Evolutionary conservation across 2,329 filamentous ascomycete species (phyloP), one percentile per base, ranked within the genome.

Genomic region (Fusarium azukiicola): DNA sequence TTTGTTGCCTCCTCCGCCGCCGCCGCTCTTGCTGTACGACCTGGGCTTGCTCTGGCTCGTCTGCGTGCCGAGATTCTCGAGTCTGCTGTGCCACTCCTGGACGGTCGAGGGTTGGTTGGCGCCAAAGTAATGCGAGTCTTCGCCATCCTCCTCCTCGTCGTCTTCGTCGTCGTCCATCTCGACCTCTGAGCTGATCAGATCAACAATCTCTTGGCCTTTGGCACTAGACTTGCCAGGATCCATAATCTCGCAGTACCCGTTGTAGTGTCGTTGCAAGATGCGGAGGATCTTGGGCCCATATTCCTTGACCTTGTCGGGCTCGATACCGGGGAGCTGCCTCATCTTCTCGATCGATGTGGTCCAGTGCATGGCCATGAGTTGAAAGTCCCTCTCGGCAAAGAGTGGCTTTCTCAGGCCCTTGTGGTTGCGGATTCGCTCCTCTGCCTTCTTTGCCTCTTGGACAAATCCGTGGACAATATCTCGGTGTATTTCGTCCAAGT

Each of bases 321-420:
- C 91, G 73, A 97, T 94, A 14, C 91, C 92, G 0, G 90, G 90
- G 66, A 97, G 95, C 13, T 86, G 85, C 44, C 87, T 88, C 93
- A 98, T 95, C 73, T 93, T 88, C 21, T 92, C 90, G 14, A 93
- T 82, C 13, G 90, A 93, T 12, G 88, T 90, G 2, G 95, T 96
- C 90, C 95, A 95, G 46, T 90, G 87, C 67, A 96, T 93, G 17
- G 93, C 94, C 95, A 98, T 97, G 79, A 95, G 92, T 47, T 94
- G 93, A 67, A 97, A 91, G 19, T 96, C 90, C 32, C 90, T 90
- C 75, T 96, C 94, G 0, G 93, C 94, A 84, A 98, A 98, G 1
- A 95, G 88, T 7, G 92, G 90, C 32, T 90, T 88, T 13, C 92
- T 91, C 44, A 95, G 86, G 8, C 89, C 88, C 67, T 92, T 92